Percentiles rank a stretch among this genome's conserved stretches.
These are phyloP conservation scores for Neurospora sp. DNA, from an alignment of 495 filamentous ascomycete genomes.

Conservation along the genomic window DNA sequence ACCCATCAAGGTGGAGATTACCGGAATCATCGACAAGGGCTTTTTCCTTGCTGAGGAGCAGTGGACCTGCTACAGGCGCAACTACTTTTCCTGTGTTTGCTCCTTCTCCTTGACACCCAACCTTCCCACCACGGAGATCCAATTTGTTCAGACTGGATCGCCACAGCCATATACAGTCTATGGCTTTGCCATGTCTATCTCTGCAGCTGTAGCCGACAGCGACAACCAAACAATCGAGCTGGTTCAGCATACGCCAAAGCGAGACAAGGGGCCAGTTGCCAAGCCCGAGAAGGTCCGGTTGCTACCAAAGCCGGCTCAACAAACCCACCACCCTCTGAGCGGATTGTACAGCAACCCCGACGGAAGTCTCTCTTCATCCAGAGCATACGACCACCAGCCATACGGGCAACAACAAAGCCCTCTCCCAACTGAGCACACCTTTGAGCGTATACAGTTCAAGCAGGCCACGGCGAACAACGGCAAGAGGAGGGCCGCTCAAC, in stretches of 20 bases:
- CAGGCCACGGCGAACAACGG: conserved; percentile 95
- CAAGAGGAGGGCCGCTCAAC: conserved; percentile 81
- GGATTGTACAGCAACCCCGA: conserved; percentile 22
- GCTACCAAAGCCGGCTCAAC: conserved; percentile 51
- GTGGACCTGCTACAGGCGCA: conserved; percentile 94
- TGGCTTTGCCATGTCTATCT: conserved; percentile 77
- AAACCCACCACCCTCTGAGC: conserved; percentile 31
- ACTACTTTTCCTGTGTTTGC: conserved; percentile 88
- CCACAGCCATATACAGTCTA: conserved; percentile 39
- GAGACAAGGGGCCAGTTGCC: conserved; percentile 81
- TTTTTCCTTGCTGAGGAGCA: conserved; percentile 79
- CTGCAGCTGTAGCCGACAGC: conserved; percentile 71
- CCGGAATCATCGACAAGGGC: conserved; percentile 82
- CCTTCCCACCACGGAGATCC: conserved; percentile 27
- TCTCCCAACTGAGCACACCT: conserved; percentile 53
- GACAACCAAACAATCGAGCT: conserved; percentile 74
- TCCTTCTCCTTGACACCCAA: conserved; percentile 54
- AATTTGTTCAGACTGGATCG: conserved; percentile 28
- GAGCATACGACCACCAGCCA: conserved; percentile 26
- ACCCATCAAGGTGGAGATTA: conserved; percentile 61
- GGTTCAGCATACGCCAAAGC: conserved; percentile 90
- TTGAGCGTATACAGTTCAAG: conserved; percentile 95
- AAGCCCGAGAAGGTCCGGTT: conserved; percentile 65
- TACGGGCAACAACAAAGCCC: conserved; percentile 29
- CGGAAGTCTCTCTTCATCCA: conserved; percentile 28